Base-by-base conservation (phyloP, 2,329 filamentous ascomycete species). In the Rugonectria rugulosa region DNA sequence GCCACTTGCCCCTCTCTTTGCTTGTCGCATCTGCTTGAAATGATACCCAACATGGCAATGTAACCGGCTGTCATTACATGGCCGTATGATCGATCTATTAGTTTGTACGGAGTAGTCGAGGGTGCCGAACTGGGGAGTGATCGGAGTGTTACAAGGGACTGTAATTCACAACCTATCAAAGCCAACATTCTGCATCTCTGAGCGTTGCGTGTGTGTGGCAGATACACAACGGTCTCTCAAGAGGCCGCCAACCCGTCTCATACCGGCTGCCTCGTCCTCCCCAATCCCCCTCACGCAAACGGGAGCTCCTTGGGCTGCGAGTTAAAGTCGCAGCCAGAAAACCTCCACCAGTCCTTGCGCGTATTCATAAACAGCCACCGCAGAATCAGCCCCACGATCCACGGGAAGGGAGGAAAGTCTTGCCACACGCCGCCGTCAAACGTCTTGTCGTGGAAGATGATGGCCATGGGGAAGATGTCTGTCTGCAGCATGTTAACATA, bases 281-380 rank as follows among this genome's bases (percentile, higher is more conserved):
- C n/a, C n/a, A n/a, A n/a, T n/a, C n/a, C n/a, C n/a, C n/a, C 14
- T 65, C 49, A 71, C 4, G 65, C 73, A 67, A 76, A 75, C 3
- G 70, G 72, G 27, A 77, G 58, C 17, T 73, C 70, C 50, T 69
- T 64, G 10, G 69, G 72, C 19, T 60, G 61, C 15, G 69, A 68
- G 14, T 63, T 42, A 21, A 62, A 47, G 45, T 72, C 69, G 40
- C 72, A 73, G 10, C 67, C 64, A 2, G 71, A 66, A 53, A 74
- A 75, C 40, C 71, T 67, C 72, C 71, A 73, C 72, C 72, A 72
- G 31, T 69, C 68, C 50, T 72, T 70, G 44, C 73, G 65, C 56
- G 65, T 72, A 12, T 69, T 66, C 12, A 73, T 62, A 56, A 70
- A 72, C 8, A 73, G 20, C 66, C 67, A 74, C n/a, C 68, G 56